Evolutionary conservation across 345 rosid species (phyloP), one percentile per base, ranked within the genome.

Genomic region (Sisymbrium irio): DNA sequence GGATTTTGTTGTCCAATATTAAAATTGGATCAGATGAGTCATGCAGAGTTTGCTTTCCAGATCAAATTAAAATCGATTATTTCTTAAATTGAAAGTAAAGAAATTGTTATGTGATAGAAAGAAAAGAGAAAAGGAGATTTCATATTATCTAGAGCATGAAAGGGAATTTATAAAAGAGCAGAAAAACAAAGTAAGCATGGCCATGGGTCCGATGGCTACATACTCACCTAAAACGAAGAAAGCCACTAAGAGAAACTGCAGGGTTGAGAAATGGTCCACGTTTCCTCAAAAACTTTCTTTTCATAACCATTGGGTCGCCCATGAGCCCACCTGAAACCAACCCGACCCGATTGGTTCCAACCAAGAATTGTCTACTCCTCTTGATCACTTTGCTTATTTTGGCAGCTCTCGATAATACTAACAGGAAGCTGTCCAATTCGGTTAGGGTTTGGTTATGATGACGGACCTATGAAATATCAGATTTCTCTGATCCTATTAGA

Each of bases 201-300:
- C 7, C 40, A 73, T 73, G 78, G 72, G 73, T 66, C 78, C 61
- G 56, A 58, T 46, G 61, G 45, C 53, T 66, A 74, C 57, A 72
- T 74, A 42, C 72, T 65, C 27, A 74, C 78, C 60, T 30, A 58
- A 65, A 65, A 65, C 25, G 72, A 65, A 74, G 72, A 65, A 65
- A 46, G 35, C 60, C 75, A 76, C 75, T 62, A 69, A 63, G 7
- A 35, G 60, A 69, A 76, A 47, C 45, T 55, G 64, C 69, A 75
- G 25, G 79, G 79, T 36, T 76, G 2, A 44, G 60, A 76, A 45
- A 69, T 69, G 51, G 71, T 70, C 75, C 70, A 76, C 79, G 79
- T 63, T 39, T 62, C 66, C 20, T 13, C 45, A 12, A 51, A 32
- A 42, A 63, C 35, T 40, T 42, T 56, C 33, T 27, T 41, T 37